Evolutionary conservation across 2,329 filamentous ascomycete genomes (phyloP).

Genomic region (Ophiosphaerella narmari): DNA sequence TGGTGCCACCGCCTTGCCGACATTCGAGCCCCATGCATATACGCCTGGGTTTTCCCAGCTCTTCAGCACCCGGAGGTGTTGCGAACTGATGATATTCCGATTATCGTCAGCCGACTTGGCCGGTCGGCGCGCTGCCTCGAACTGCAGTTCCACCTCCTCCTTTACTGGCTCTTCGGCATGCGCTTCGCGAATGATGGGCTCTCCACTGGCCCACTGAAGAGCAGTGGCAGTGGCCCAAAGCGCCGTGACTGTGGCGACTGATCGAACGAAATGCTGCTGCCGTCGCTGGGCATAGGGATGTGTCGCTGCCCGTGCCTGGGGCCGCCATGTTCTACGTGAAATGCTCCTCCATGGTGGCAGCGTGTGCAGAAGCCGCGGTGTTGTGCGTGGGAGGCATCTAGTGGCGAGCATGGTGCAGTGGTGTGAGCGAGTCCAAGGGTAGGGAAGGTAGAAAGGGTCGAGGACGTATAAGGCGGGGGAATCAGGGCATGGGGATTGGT

Average conservation of each 20-base stretch:
- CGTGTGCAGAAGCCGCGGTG: slow-evolving; percentile 27
- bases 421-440: slow-evolving; percentile 1
- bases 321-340: slow-evolving; percentile 18
- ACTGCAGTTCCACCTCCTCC: slow-evolving; percentile 61
- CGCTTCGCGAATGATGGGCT: slow-evolving; percentile 45
- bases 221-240: slow-evolving; percentile 52
- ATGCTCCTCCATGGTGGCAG: slow-evolving; percentile 34
- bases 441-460: neutral
- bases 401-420: slow-evolving; percentile 37
- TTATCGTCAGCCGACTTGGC: slow-evolving; percentile 69
- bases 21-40: slow-evolving; percentile 92
- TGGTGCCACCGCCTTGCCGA: slow-evolving; percentile 81
- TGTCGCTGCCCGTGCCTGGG: slow-evolving; percentile 30
- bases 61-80: slow-evolving; percentile 84
- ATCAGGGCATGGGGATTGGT: slow-evolving; percentile 17
- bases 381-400: slow-evolving; percentile 37
- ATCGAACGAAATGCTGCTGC: slow-evolving; percentile 53
- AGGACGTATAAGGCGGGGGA: slow-evolving; percentile 5
- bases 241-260: slow-evolving; percentile 48
- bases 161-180: slow-evolving; percentile 58
- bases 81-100: slow-evolving; percentile 76
- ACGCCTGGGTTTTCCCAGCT: slow-evolving; percentile 84
- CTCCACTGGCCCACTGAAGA: slow-evolving; percentile 51
- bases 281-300: slow-evolving; percentile 50
- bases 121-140: slow-evolving; percentile 68